Evolutionary conservation across 2,329 filamentous ascomycete genomes (phyloP), one percentile per base, ranked within the genome.

Genomic region (Botryotinia narcissicola): DNA sequence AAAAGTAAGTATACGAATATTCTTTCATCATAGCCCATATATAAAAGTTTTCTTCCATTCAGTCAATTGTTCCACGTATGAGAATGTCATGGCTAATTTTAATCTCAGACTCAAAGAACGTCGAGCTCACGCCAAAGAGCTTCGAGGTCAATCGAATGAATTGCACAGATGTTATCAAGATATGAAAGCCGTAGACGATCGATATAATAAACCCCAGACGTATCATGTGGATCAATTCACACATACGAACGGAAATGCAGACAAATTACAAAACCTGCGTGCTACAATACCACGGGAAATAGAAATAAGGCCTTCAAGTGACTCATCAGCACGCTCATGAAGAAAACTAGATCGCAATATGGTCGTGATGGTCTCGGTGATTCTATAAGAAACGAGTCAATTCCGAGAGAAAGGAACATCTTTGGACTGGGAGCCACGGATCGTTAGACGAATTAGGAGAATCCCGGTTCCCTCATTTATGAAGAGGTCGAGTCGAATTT

Each of bases 181-280:
- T 8, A 68, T 70, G 63, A 46, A 66, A 46, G 63, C 51, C 8
- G 14, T 61, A 10, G 71, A 73, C 22, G 70, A 66, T 42, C 48
- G 25, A 10, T 70, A 35, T 22, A 68, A 70, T 1, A 40, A 46
- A 2, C 8, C 37, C 3, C 37, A 64, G 32, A 22, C 12, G 35
- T 37, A 25, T 5, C 35, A 32, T 25, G 3, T 29, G 14, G 70
- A 67, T 16, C 37, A 54, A 25, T 57, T 57, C n/a, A 57, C n/a
- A 57, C n/a, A 57, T 16, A 32, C n/a, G n/a, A 16, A n/a, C 20
- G n/a, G 25, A 37, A 18, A 46, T 42, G 32, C 44, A 32, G 37
- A 42, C 2, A 42, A 42, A 51, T 25, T 29, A 9, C 48, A 20
- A 69, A 37, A 44, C 4, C n/a, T 57, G 12, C 14, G 18, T 14